Conservation (phyloP, 441 rosid genomes). For the Populus hybrid region DNA sequence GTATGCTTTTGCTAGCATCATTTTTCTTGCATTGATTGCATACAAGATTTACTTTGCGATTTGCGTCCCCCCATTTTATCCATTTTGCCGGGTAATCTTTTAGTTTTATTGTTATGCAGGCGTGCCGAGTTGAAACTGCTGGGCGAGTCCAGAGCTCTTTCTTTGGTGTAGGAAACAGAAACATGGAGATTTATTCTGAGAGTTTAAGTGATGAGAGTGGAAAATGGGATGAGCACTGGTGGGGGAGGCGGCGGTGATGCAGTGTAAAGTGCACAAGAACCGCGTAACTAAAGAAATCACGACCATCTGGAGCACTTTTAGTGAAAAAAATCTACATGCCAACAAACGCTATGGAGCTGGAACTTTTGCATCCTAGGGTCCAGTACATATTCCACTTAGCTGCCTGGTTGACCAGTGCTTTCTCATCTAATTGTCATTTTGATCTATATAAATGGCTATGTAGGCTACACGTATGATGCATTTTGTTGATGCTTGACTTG, state of each 20-base stretch:
- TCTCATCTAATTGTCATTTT: background rate
- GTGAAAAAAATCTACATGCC: no score
- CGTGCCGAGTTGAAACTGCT: background rate
- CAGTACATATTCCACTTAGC: background rate
- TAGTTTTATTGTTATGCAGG: background rate
- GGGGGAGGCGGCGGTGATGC: background rate
- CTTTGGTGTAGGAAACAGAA: background rate
- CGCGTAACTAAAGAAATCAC: no score
- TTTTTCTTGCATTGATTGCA: background rate
- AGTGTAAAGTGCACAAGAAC: background rate
- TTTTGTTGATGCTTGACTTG: background rate
- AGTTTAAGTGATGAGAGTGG: background rate
- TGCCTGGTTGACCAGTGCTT: background rate
- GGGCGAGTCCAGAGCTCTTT: constrained; percentile 3
- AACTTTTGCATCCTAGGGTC: background rate
- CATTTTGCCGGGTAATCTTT: background rate
- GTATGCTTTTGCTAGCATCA: background rate
- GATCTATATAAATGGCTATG: no score
- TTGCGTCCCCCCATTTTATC: background rate
- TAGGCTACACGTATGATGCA: no score
- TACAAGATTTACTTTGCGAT: background rate
- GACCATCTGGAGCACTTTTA: background rate
- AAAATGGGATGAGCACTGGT: background rate
- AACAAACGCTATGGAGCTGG: background rate
- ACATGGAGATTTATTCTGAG: background rate